Evolutionary conservation across 169 alveolate genomes (phyloP), one percentile per base, ranked within the genome.

Genomic region (Eimeria necatrix): DNA sequence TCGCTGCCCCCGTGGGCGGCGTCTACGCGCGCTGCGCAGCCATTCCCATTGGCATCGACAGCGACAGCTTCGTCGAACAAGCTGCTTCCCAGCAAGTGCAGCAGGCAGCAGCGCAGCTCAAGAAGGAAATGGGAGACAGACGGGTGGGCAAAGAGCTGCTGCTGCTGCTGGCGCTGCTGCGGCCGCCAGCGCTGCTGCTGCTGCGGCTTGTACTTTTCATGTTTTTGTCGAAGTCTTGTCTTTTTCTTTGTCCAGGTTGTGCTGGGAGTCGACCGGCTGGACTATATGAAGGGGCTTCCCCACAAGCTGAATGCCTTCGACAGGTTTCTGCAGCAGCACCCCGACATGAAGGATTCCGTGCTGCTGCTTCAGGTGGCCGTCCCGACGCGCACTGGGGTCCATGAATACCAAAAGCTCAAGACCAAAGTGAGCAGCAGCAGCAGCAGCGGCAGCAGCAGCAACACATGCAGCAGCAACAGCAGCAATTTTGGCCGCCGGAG

Each of bases 241-340:
- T 76, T 51, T 76, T 1, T 4, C 14, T 7, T 16, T 9, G 41
- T 83, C 49, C 78, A 56, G 53, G 70, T 41, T n/a, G 46, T 71
- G n/a, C 80, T 93, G 4, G 96, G 96, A 53, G 87, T 96, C 32
- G 97, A 95, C 56, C 88, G 97, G 14, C 83, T 96, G 61, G 97
- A 95, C 81, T 96, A 95, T 81, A 95, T 95, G 83, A 96, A 96
- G 90, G 97, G 97, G 32, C 94, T 95, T n/a, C 97, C 97, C 41
- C 97, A 94, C 81, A 96, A 96, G 74, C 94, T 95, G 71, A 84
- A 61, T 78, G 97, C 96, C 49, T 95, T 95, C 87, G 96, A 94
- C 74, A 24, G 93, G 52, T 95, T 95, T 61, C 84, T 96, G 89
- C 95, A 93, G 24, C 60, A 68, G 49, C 93, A 95, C 68, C 95